Base-by-base conservation (phyloP, 306 rosid genomes). In the Castanea mollissima region DNA sequence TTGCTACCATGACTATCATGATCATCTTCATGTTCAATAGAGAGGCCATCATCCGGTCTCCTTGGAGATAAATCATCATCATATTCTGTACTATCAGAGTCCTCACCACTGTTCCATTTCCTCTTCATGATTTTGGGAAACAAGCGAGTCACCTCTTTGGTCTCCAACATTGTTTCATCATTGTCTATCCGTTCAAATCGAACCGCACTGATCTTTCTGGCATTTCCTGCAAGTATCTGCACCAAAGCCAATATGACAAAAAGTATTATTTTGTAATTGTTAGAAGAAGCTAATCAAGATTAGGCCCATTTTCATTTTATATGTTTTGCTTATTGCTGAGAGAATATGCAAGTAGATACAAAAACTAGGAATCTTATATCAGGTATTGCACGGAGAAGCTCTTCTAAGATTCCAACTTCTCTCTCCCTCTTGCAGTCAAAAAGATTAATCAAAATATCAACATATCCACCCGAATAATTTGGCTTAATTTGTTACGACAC, bases 181-280 rank as follows among this genome's bases (percentile, higher is more conserved):
- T 69, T 83, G 69, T 89, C 87, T 82, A 89, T 72, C 76, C 91
- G 81, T 81, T 96, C 98, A 79, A 96, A 93, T 83, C 98, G 93
- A 84, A 93, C 94, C 1, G 98, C 97, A 27, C 98, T 90, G 14
- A 96, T 96, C 84, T 96, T 96, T 89, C 99, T 90, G 34, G 98
- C 98, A 85, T 96, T 96, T 85, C 99, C 99, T 44, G 96, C 98
- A 46, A 96, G 87, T 69, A 96, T 83, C 99, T 96, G 92, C 88
- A 64, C 49, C 76, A 79, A 80, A 58, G 44, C 82, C 80, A 84
- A 57, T 15, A 55, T 1, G 59, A 41, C 65, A 73, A 21, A 27
- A 27, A 3, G 63, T 14, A 69, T 62, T 77, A 70, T 32, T 54
- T 54, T 23, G 16, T 20, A 34, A n/a, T 54, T 23, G 16, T 38